Evolutionary conservation across 1,139 yeast species (phyloP).

Genomic region (Debaryomyces sp.): DNA sequence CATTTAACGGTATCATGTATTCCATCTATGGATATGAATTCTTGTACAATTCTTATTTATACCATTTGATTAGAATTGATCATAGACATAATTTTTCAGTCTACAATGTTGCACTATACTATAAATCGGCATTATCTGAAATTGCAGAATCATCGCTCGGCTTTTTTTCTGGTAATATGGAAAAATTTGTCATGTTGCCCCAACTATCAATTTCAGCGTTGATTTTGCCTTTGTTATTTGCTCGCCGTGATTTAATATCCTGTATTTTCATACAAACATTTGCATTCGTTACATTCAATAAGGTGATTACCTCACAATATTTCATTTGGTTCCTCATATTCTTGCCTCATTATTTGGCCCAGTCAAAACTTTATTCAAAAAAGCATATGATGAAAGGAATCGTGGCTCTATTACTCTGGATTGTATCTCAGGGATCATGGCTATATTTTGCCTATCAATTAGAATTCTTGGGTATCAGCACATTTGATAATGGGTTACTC

Average conservation of each 20-base stretch:
- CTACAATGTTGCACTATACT: constrained; percentile 77
- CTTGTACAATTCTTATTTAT: constrained; percentile 75
- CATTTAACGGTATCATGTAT: constrained; percentile 63
- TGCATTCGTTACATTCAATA: constrained; percentile 86
- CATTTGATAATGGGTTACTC: constrained; percentile 66
- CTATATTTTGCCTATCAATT: constrained; percentile 73
- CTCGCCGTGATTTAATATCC: constrained; percentile 55
- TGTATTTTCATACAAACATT: constrained; percentile 87
- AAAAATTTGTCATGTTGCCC: constrained; percentile 75
- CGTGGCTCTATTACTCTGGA: constrained; percentile 58
- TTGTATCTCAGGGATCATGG: constrained; percentile 76
- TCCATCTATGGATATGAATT: constrained; percentile 71
- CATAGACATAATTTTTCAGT: constrained; percentile 95
- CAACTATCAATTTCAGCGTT: constrained; percentile 67
- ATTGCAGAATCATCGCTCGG: constrained; percentile 2
- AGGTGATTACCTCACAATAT: constrained; percentile 92
- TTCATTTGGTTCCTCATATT: constrained; percentile 91
- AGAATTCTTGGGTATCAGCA: constrained; percentile 75
- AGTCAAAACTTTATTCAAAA: constrained; percentile 36
- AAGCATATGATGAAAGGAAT: constrained; percentile 30
- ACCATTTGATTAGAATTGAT: constrained; percentile 81
- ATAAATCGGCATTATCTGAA: constrained; percentile 46
- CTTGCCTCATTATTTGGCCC: constrained; percentile 67
- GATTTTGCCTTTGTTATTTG: constrained; percentile 61
- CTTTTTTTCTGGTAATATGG: constrained; percentile 23